phyloP scores from a whole-genome alignment of 139 green algal species.

The Astrephomene gubernaculifera region DNA sequence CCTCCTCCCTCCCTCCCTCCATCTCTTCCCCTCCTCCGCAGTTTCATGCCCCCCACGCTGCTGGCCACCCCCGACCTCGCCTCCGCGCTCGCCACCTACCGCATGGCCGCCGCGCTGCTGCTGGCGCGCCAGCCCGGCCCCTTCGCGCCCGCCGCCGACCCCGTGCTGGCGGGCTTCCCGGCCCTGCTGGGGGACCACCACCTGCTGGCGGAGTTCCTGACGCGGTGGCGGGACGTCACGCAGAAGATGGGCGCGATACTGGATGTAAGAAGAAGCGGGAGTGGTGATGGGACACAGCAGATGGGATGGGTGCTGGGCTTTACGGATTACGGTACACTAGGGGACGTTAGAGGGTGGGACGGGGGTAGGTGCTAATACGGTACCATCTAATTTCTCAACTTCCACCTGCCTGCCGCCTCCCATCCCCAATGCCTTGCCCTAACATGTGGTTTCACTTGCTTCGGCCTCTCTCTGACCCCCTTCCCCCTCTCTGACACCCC shows the following conservation, averaged over 20 bases:
- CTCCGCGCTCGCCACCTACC: conserved; percentile 49
- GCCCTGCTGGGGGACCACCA: conserved; percentile 51
- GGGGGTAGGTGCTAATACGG: too few relatives aligned
- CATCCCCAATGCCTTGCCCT: too few relatives aligned
- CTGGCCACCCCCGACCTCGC: conserved; percentile 48
- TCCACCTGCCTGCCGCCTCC: too few relatives aligned
- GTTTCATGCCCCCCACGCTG: conserved; percentile 63
- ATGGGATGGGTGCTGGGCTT: too few relatives aligned
- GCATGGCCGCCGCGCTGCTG: conserved; percentile 44
- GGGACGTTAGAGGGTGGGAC: too few relatives aligned
- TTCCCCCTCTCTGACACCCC: background rate
- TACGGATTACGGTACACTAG: too few relatives aligned
- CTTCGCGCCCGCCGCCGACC: conserved; percentile 44
- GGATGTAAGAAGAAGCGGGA: conserved; percentile 11
- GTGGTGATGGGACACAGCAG: too few relatives aligned
- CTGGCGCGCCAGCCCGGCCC: conserved; percentile 40
- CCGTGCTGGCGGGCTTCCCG: conserved; percentile 54
- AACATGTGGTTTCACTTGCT: too few relatives aligned
- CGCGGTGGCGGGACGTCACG: conserved; percentile 53
- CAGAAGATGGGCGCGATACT: conserved; percentile 42
- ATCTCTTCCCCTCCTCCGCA: conserved; percentile 12
- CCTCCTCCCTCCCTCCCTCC: background rate
- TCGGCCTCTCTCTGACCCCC: background rate
- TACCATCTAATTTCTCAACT: too few relatives aligned
- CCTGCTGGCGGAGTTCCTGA: conserved; percentile 58